These are phyloP conservation scores for Catenaria anguillulae DNA, from an alignment of 371 early-diverging fungal genomes.

Conservation along the genomic window DNA sequence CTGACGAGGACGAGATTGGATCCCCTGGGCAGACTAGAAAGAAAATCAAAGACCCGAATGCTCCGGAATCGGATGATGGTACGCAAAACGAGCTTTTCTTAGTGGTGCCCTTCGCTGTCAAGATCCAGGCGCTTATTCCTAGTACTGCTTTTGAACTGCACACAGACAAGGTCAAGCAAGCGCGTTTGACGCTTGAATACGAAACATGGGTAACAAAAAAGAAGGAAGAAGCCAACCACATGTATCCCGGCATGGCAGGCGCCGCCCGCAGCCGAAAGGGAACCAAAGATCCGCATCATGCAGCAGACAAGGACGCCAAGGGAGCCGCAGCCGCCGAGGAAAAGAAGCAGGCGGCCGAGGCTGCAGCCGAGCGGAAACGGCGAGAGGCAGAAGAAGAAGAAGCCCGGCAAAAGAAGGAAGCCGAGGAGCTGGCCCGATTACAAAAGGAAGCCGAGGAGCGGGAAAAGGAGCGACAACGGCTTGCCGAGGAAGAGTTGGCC, in stretches of 20 bases:
- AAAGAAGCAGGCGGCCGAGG: background rate
- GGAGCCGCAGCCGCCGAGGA: background rate
- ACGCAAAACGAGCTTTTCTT: too few relatives aligned
- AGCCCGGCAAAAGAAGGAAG: background rate
- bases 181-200: constrained; percentile 4
- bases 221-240: background rate
- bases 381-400: background rate
- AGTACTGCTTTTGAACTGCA: too few relatives aligned
- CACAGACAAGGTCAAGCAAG: background rate
- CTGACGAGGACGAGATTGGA: too few relatives aligned
- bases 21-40: too few relatives aligned
- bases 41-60: too few relatives aligned
- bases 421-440: background rate
- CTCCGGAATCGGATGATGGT: too few relatives aligned
- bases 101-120: too few relatives aligned
- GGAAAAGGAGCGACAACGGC: background rate
- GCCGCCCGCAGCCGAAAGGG: background rate
- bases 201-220: constrained; percentile 4
- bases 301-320: too few relatives aligned
- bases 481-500: background rate
- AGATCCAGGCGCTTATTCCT: too few relatives aligned
- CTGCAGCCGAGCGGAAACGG: background rate
- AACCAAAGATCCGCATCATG: background rate
- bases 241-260: background rate
- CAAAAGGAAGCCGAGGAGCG: background rate